A percentile compares a stretch with the other conserved stretches of the same genome.
phyloP scores from a whole-genome alignment of 495 filamentous ascomycete genomes.

The Lentithecium fluviatile region DNA sequence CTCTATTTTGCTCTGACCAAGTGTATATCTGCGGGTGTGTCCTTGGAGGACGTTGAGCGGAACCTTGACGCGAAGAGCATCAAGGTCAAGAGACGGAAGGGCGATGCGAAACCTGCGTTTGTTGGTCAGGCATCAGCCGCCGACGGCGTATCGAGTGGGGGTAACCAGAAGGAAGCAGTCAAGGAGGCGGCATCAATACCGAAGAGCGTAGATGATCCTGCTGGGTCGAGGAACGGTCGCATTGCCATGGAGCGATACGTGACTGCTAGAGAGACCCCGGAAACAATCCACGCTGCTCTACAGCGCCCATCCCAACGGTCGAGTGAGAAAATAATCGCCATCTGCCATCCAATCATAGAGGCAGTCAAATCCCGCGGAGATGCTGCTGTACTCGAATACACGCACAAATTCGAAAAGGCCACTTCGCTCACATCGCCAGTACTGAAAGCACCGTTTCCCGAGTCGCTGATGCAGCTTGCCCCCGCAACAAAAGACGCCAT shows the following conservation, averaged over 20 bases:
- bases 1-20: slow-evolving; percentile 94
- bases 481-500: slow-evolving; percentile 85
- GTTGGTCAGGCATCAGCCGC: slow-evolving; percentile 46
- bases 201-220: slow-evolving; percentile 44
- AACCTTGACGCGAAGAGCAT: slow-evolving; percentile 91
- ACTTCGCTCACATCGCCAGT: slow-evolving; percentile 86
- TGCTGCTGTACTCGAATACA: slow-evolving; percentile 82
- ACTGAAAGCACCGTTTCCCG: slow-evolving; percentile 79
- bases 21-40: slow-evolving; percentile 78
- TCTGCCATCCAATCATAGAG: slow-evolving; percentile 87
- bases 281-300: slow-evolving; percentile 67
- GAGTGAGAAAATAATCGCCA: slow-evolving; percentile 80
- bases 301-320: slow-evolving; percentile 90
- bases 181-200: slow-evolving; percentile 48
- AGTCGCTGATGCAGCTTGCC: slow-evolving; percentile 77
- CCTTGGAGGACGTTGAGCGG: slow-evolving; percentile 79
- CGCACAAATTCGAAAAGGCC: slow-evolving; percentile 95
- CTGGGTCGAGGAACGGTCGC: slow-evolving; percentile 56
- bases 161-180: slow-evolving; percentile 37
- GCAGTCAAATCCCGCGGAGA: slow-evolving; percentile 80
- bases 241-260: slow-evolving; percentile 83
- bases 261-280: slow-evolving; percentile 57
- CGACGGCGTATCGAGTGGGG: slow-evolving; percentile 10
- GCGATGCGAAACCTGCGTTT: slow-evolving; percentile 86
- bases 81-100: slow-evolving; percentile 87